Base-by-base conservation (phyloP, 2,329 filamentous ascomycete genomes). In the Biscogniauxia sp. region DNA sequence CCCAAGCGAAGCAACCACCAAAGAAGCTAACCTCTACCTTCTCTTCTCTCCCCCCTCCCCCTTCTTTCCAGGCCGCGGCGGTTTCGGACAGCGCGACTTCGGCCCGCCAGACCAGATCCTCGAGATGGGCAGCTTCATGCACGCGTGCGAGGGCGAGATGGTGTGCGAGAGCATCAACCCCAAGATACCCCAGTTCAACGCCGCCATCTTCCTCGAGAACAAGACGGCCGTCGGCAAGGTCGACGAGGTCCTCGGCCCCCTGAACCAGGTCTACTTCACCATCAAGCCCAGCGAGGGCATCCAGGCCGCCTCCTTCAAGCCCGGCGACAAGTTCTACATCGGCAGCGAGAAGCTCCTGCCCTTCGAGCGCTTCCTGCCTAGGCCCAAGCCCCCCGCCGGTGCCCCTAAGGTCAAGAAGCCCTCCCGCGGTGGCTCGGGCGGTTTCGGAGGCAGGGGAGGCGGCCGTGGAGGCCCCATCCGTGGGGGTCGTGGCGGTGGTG, bases 171-270 rank as follows among this genome's bases (percentile, higher is more conserved):
- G 91, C 69, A 89, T 90, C 79, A 98, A 97, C 83, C 82, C 90
- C 71, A 98, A 98, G 81, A 90, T 99, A 66, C 95, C 95, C 64
- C 96, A 96, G 82, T 99, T 99, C 89, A 98, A 97, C 83, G 95
- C 95, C 64, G 93, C 93, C 69, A 96, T 99, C 78, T 99, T 95
- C 82, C 89, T 98, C 72, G 94, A 98, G 85, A 99, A 98, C 84
- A 99, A 98, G 85, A 90, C 89, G 74, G 83, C 90, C 64, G 87
- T 99, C 76, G 95, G 95, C 77, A 98, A 98, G 81, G 91, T 99
- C 75, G 95, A 99, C 80, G 95, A 99, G 81, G 91, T 99, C 69
- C 89, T 99, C 69, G 95, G 95, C 60, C 94, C 95, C 66, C 91
- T 99, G 79, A 98, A 97, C 84, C 90, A 97, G 79, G 92, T 98